A percentile compares a stretch with the other conserved stretches of the same genome.
phyloP scores from a whole-genome alignment of 495 filamentous ascomycete genomes.

The Chaetomium fimeti region DNA sequence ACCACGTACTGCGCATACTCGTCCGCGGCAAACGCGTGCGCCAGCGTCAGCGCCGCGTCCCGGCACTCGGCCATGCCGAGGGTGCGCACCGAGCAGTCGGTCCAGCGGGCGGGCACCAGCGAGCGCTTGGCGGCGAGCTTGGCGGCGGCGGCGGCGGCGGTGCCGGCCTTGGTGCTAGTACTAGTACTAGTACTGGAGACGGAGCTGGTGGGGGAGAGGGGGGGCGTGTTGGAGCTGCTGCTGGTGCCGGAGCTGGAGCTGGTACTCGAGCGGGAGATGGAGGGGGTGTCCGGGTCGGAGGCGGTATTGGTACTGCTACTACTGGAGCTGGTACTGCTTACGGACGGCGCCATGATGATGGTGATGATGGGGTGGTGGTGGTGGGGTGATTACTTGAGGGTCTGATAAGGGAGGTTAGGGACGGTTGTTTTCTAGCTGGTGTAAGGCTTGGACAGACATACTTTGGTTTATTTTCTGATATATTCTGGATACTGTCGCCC shows the following conservation, averaged over 20 bases:
- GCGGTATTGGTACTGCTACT: constrained; percentile 35
- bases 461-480: constrained; percentile 40
- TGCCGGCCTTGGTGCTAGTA: neutral
- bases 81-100: constrained; percentile 54
- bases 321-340: constrained; percentile 26
- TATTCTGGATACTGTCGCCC: constrained; percentile 60
- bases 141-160: constrained; percentile 14
- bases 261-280: neutral
- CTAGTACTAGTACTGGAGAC: no score
- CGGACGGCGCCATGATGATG: constrained; percentile 35
- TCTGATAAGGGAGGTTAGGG: neutral
- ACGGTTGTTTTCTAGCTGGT: neutral
- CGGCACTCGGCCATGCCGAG: constrained; percentile 62
- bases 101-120: constrained; percentile 47
- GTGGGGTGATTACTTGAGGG: neutral
- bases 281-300: neutral
- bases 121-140: constrained; percentile 47
- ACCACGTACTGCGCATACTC: constrained; percentile 69
- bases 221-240: constrained; percentile 31
- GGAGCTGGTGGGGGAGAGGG: neutral
- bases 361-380: constrained; percentile 29
- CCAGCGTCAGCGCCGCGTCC: constrained; percentile 64
- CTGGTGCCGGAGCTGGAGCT: constrained; percentile 27
- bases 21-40: constrained; percentile 73
- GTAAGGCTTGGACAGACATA: neutral